Evolutionary conservation across 2,329 filamentous ascomycete species (phyloP), one percentile per base, ranked within the genome.

Genomic region (Ilyonectria robusta): DNA sequence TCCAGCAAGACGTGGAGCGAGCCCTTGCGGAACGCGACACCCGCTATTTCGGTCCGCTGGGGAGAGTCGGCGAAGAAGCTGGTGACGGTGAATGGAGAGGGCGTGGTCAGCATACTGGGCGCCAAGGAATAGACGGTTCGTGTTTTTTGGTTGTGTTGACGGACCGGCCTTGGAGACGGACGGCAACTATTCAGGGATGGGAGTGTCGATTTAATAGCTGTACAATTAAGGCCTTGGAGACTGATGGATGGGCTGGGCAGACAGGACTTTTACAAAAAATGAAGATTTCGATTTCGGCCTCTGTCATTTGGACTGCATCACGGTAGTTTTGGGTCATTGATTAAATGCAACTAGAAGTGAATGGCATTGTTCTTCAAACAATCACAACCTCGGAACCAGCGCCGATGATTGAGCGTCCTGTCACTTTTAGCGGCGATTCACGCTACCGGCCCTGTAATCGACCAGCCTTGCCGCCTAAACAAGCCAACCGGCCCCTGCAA

Each of bases 1-100:
- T 85, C 90, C 59, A 87, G 89, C 68, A 99, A 97, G 88, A 87
- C 88, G 65, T 99, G 96, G 96, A 92, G 91, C 50, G 94, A 98
- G 84, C 92, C 93, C 10, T 85, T 98, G 72, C 88, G 92, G 75
- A 94, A 89, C 78, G 93, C 92, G 3, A 87, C 94, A 26, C 88
- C 92, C 17, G 92, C 92, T 0, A 88, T 91, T 33, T 90, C 91
- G 21, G 86, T 97, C 54, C 86, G 87, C 67, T 99, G 95, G 95
- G 94, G 94, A 8, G 83, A 87, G 26, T 87, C 89, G 56, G 95
- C 92, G 11, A 91, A 90, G 80, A 92, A 89, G 74, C 84, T 98
- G 74, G 84, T 97, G 58, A 87, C 91, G 19, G 86, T 97, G 70
- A 93, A 93, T 75, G 85, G 83, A 17, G 92, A 95, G 56, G 95